Percentiles rank a stretch among this genome's conserved stretches.
phyloP scores from a whole-genome alignment of 345 rosid species.

The Hibiscus syriacus region DNA sequence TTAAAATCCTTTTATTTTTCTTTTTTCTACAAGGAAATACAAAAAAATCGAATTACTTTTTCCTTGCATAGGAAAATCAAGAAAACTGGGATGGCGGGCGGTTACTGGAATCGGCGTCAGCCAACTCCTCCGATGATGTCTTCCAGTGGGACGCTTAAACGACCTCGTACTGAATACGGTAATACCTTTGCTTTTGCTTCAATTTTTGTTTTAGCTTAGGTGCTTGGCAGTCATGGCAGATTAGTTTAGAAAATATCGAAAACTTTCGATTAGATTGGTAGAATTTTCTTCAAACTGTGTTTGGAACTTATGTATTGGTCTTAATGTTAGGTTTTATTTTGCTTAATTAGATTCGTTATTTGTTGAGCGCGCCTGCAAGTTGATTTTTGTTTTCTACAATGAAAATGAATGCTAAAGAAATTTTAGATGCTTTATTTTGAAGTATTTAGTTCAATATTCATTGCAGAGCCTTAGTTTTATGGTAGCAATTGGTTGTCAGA shows the following conservation, averaged over 20 bases:
- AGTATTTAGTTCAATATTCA: not conserved
- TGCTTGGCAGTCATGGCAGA: not conserved
- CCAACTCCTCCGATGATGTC: conserved; percentile 29
- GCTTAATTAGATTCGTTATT: not conserved
- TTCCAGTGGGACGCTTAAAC: conserved; percentile 41
- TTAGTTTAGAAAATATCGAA: not conserved
- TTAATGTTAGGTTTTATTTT: not conserved
- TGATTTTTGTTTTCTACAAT: not conserved
- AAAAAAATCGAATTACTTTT: not conserved
- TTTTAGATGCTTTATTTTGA: not conserved
- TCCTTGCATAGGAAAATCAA: not conserved
- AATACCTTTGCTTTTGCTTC: not conserved
- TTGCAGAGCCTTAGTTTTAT: not conserved
- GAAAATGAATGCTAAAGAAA: not conserved
- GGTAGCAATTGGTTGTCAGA: not conserved
- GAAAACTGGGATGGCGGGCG: conserved; percentile 39
- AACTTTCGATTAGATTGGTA: not conserved
- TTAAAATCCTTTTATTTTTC: not conserved
- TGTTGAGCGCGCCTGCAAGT: not conserved
- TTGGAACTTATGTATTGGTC: not conserved
- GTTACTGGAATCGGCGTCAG: conserved; percentile 64
- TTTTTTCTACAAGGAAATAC: not conserved
- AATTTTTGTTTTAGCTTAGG: not conserved
- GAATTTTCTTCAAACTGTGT: not conserved
- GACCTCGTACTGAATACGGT: conserved; percentile 63